Evolutionary conservation across 768 basidiomycete species (phyloP).

Genomic region (Boletus rex-veris): DNA sequence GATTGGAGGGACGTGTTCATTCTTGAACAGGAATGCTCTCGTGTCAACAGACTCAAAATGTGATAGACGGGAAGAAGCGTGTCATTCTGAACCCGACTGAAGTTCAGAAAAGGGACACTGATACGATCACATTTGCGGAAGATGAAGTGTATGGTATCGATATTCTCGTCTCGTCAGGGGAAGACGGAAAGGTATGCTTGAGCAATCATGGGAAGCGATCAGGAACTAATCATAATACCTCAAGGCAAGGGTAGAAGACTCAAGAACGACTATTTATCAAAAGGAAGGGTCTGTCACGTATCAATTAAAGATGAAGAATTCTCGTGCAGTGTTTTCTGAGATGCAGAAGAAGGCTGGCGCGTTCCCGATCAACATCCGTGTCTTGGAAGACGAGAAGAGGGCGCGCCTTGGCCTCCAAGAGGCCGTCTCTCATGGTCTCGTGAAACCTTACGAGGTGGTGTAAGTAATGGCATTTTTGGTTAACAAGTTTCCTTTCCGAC

Average conservation of each 20-base stretch:
- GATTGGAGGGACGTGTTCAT: not conserved
- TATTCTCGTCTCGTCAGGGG: conserved; percentile 79
- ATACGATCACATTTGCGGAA: conserved; percentile 82
- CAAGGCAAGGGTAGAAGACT: conserved; percentile 86
- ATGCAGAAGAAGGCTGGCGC: conserved; percentile 97
- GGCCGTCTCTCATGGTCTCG: conserved; percentile 89
- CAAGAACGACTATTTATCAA: conserved; percentile 91
- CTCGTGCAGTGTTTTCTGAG: conserved; percentile 93
- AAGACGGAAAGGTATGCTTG: conserved; percentile 78
- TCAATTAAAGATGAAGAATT: conserved; percentile 97
- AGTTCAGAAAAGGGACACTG: conserved; percentile 80
- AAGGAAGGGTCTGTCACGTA: conserved; percentile 83
- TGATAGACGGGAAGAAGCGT: conserved; percentile 95
- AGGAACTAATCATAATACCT: not conserved
- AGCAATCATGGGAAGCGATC: not conserved
- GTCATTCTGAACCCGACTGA: conserved; percentile 89
- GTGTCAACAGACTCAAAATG: conserved; percentile 90
- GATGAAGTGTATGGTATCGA: conserved; percentile 96
- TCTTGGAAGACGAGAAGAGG: conserved; percentile 93
- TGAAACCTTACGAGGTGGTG: conserved; percentile 95
- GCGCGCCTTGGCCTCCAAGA: conserved; percentile 94
- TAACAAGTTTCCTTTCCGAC: not conserved
- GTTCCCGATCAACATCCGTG: conserved; percentile 96
- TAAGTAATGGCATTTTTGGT: conserved; percentile 38
- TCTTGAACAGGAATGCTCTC: conserved; percentile 76